Conservation (phyloP, 352 stramenopile species). For the Blastocystis hominis region DNA sequence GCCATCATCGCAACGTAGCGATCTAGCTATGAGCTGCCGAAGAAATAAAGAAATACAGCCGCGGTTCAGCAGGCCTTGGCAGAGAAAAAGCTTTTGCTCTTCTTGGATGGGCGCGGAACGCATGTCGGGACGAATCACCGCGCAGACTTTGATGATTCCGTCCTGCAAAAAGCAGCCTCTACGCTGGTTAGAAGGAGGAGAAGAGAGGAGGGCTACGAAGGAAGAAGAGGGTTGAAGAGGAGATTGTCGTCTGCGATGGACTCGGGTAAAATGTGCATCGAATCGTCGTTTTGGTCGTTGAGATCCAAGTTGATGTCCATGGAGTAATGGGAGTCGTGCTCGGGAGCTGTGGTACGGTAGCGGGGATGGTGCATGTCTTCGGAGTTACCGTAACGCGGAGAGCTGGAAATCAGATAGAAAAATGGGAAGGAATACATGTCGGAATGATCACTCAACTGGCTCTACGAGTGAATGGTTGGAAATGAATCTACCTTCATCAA, state of each 20-base stretch:
- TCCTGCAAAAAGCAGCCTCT: constrained; percentile 37
- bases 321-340: background rate
- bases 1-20: background rate
- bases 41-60: background rate
- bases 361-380: background rate
- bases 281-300: background rate
- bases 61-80: constrained; percentile 9
- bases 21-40: background rate
- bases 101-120: constrained; percentile 12
- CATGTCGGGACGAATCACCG: constrained; percentile 15
- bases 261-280: background rate
- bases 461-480: background rate
- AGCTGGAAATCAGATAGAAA: background rate
- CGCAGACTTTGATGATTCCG: constrained; percentile 21
- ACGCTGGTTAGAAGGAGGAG: background rate
- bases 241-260: constrained; percentile 39
- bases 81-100: constrained; percentile 26
- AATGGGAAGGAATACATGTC: background rate
- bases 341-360: background rate
- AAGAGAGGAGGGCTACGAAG: background rate
- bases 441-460: background rate
- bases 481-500: background rate
- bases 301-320: background rate
- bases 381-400: background rate
- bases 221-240: background rate